Evolutionary conservation across 2,329 filamentous ascomycete species (phyloP).

Genomic region (Celoporthe dispersa): DNA sequence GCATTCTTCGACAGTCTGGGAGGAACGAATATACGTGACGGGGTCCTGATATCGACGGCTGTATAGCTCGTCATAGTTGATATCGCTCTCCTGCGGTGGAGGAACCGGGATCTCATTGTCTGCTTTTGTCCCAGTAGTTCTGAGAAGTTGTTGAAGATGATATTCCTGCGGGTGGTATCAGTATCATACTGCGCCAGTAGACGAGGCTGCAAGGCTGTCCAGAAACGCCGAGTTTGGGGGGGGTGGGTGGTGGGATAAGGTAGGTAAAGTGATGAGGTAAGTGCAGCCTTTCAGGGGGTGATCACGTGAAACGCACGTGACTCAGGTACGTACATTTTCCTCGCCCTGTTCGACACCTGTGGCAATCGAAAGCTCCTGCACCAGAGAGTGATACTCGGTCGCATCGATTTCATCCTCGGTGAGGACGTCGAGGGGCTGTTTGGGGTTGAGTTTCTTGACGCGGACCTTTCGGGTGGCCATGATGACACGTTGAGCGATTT

Average conservation of each 20-base stretch:
- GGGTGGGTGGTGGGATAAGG: conserved; percentile 18
- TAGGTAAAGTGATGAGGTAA: conserved; percentile 14
- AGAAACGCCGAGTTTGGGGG: neutral
- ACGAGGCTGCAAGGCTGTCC: conserved; percentile 15
- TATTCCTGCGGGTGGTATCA: conserved; percentile 70
- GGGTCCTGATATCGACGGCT: conserved; percentile 79
- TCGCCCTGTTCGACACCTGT: conserved; percentile 97
- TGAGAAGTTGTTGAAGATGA: conserved; percentile 84
- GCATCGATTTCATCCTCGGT: conserved; percentile 90
- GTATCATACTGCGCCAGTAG: conserved; percentile 31
- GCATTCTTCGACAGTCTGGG: conserved; percentile 96
- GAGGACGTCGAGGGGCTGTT: conserved; percentile 84
- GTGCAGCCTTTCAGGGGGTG: conserved; percentile 13
- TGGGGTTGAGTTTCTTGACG: conserved; percentile 90
- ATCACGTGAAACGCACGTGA: conserved; percentile 33
- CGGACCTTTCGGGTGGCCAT: conserved; percentile 73
- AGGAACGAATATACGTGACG: conserved; percentile 94
- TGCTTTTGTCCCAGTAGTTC: conserved; percentile 58
- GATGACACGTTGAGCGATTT: conserved; percentile 39
- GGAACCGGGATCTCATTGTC: conserved; percentile 69
- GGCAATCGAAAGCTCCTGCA: conserved; percentile 83
- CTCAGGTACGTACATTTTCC: conserved; percentile 81
- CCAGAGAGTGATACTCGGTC: conserved; percentile 83
- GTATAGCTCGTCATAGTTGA: conserved; percentile 91
- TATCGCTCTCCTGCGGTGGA: conserved; percentile 64